phyloP scores from a whole-genome alignment of 371 early-diverging fungal species.

The Lichtheimia ramosa region DNA sequence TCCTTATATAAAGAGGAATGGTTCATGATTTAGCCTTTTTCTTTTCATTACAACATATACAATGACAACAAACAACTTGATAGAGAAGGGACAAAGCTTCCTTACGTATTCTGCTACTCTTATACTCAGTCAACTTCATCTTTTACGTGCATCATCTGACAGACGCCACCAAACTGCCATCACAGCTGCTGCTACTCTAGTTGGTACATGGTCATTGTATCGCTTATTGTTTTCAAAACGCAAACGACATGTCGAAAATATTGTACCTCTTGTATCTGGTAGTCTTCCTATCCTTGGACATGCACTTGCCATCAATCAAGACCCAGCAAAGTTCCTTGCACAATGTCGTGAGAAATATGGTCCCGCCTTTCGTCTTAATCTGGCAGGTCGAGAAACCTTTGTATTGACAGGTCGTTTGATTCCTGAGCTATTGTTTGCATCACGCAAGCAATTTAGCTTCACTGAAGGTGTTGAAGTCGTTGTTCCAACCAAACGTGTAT shows the following conservation, averaged over 20 bases:
- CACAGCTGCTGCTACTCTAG: too few species aligned
- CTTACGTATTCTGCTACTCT: too few species aligned
- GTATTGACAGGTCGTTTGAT: conserved; percentile 15
- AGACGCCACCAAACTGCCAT: too few species aligned
- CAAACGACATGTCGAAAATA: background rate
- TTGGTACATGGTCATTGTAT: background rate
- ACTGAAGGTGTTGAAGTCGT: conserved; percentile 17
- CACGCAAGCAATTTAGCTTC: conserved; percentile 11
- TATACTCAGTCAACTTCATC: too few species aligned
- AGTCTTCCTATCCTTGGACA: conserved; percentile 13
- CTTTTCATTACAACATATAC: too few species aligned
- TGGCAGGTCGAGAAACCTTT: conserved; percentile 4
- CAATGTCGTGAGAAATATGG: conserved; percentile 10
- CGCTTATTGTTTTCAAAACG: background rate
- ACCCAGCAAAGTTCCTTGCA: conserved; percentile 2
- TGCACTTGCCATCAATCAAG: background rate
- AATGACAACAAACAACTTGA: too few species aligned
- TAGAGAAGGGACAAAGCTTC: too few species aligned
- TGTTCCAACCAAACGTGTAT: conserved; percentile 11
- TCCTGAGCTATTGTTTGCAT: conserved; percentile 11
- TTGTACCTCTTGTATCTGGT: conserved; percentile 6
- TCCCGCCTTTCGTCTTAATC: conserved; percentile 5
- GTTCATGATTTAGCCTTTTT: too few species aligned
- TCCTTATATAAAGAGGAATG: too few species aligned
- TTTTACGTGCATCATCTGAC: too few species aligned